Evolutionary conservation across 805 yeast genomes (phyloP).

Genomic region (Metschnikowia colocasiae): DNA sequence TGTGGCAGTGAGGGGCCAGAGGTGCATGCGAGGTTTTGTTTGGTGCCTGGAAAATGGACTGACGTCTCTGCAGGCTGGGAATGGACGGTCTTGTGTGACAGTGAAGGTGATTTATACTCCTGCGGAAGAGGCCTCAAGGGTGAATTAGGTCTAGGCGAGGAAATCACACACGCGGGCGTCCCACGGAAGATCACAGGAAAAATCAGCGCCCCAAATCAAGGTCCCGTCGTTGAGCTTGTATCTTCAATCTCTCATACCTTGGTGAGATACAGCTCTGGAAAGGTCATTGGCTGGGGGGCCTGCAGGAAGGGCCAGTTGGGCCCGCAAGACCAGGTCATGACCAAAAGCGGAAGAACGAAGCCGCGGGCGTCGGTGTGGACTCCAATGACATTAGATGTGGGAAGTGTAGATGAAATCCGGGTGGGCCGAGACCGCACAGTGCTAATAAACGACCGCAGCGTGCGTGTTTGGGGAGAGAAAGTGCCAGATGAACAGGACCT

Average conservation of each 20-base stretch:
- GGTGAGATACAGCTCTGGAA: slow-evolving; percentile 36
- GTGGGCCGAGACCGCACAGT: slow-evolving; percentile 62
- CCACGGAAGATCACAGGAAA: slow-evolving; percentile 4
- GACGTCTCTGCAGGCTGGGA: slow-evolving; percentile 79
- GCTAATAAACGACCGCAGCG: slow-evolving; percentile 20
- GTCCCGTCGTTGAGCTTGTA: slow-evolving; percentile 12
- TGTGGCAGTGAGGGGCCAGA: slow-evolving; percentile 30
- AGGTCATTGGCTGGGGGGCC: slow-evolving; percentile 65
- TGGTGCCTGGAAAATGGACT: slow-evolving; percentile 32
- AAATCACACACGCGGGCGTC: slow-evolving; percentile 4
- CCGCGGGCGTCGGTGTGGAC: slow-evolving; percentile 20
- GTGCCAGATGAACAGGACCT: slow-evolving; percentile 20
- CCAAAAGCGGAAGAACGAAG: slow-evolving; percentile 8
- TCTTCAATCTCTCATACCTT: slow-evolving; percentile 49
- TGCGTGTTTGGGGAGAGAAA: slow-evolving; percentile 6
- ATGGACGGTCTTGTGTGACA: slow-evolving; percentile 51
- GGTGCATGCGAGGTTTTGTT: slow-evolving; percentile 15
- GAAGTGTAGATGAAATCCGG: slow-evolving; percentile 17
- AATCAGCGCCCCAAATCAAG: slow-evolving; percentile 1
- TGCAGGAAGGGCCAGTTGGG: slow-evolving; percentile 59
- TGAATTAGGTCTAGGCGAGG: slow-evolving; percentile 57
- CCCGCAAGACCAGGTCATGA: not conserved
- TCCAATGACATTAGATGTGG: slow-evolving; percentile 23
- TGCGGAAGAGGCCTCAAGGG: slow-evolving; percentile 71
- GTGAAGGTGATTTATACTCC: slow-evolving; percentile 38